Conservation (phyloP, 345 rosid species). For the Crucihimalaya himalaica region DNA sequence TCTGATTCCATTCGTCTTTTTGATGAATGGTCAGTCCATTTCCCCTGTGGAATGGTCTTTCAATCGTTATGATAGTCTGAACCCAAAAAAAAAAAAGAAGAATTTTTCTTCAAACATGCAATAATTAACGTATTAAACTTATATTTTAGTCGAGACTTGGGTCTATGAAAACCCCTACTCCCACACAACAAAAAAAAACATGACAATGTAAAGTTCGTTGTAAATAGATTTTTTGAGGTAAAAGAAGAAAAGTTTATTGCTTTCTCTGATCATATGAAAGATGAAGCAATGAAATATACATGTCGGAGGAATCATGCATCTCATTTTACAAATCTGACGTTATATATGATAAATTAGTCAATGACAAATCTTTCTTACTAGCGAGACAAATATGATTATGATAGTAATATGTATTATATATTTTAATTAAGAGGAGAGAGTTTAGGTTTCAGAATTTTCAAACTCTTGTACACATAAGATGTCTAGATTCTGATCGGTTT, state of each 20-base stretch:
- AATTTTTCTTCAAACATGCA: too few relatives aligned
- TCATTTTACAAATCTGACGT: too few relatives aligned
- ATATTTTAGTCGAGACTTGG: too few relatives aligned
- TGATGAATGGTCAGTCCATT: neutral
- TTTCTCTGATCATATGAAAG: neutral
- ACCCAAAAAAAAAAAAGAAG: too few relatives aligned
- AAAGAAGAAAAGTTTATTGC: neutral
- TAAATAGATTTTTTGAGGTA: neutral
- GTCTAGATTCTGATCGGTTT: neutral
- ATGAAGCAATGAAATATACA: neutral
- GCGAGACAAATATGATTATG: too few relatives aligned
- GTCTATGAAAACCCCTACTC: too few relatives aligned
- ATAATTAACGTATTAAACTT: neutral
- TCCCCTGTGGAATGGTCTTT: slow-evolving; percentile 3
- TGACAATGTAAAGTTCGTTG: neutral
- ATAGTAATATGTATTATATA: too few relatives aligned
- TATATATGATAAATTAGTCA: too few relatives aligned
- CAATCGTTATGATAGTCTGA: neutral
- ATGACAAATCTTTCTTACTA: too few relatives aligned
- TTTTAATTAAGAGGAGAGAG: too few relatives aligned
- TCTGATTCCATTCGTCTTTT: slow-evolving; percentile 23
- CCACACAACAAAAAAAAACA: too few relatives aligned
- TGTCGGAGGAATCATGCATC: too few relatives aligned
- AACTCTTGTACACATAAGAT: neutral
- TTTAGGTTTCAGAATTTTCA: neutral